phyloP scores from a whole-genome alignment of 768 basidiomycete genomes.

The Xerocomellus chrysenteron region DNA sequence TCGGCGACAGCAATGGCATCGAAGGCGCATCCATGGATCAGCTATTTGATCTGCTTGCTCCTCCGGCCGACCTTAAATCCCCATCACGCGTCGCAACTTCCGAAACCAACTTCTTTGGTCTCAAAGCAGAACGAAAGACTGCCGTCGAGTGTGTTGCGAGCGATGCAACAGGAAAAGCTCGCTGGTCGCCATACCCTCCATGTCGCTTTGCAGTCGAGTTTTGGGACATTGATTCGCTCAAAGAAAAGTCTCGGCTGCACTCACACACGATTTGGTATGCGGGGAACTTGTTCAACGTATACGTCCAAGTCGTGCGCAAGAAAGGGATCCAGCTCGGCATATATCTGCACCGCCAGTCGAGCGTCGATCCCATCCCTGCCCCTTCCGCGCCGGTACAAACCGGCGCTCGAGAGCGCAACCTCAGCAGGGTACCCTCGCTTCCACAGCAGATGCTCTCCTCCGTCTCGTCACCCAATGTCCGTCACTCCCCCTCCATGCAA shows the following conservation, averaged over 20 bases:
- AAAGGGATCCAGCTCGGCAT: slow-evolving; percentile 82
- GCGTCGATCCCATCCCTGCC: slow-evolving; percentile 73
- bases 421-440: slow-evolving; percentile 32
- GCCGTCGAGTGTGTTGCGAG: slow-evolving; percentile 41
- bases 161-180: slow-evolving; percentile 44
- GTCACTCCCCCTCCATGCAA: slow-evolving; percentile 47
- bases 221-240: slow-evolving; percentile 78
- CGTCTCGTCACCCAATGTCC: slow-evolving; percentile 28
- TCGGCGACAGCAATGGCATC: slow-evolving; percentile 65
- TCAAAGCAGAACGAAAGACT: slow-evolving; percentile 46
- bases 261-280: slow-evolving; percentile 89
- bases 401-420: slow-evolving; percentile 23
- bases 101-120: slow-evolving; percentile 65
- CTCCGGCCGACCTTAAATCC: slow-evolving; percentile 21
- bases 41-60: slow-evolving; percentile 48
- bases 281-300: slow-evolving; percentile 85
- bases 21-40: slow-evolving; percentile 67
- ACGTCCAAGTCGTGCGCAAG: slow-evolving; percentile 85
- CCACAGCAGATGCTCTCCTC: slow-evolving; percentile 32
- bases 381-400: slow-evolving; percentile 54
- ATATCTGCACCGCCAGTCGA: slow-evolving; percentile 85
- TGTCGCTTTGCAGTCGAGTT: slow-evolving; percentile 88
- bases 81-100: slow-evolving; percentile 31
- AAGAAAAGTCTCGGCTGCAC: slow-evolving; percentile 81
- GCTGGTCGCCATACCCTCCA: slow-evolving; percentile 75